Conservation (phyloP, 2,329 filamentous ascomycete genomes). For the Trichoderma lentiforme region DNA sequence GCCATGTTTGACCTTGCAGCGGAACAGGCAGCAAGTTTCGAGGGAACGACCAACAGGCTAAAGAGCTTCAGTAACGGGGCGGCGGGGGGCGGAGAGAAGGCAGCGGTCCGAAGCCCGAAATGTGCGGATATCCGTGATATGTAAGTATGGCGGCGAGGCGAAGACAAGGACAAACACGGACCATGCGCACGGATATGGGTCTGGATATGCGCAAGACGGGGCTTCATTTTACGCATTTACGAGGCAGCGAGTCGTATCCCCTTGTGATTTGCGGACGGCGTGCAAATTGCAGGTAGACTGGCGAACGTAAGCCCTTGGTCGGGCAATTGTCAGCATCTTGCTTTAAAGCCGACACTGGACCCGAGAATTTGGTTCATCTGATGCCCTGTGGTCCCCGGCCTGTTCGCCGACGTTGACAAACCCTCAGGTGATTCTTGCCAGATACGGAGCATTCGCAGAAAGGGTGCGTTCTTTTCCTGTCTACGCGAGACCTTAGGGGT, state of each 20-base stretch:
- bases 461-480: background rate
- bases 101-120: background rate
- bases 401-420: background rate
- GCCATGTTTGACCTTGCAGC: background rate
- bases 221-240: background rate
- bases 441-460: background rate
- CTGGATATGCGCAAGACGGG: slow-evolving; percentile 1
- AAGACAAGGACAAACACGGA: background rate
- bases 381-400: background rate
- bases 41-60: slow-evolving; percentile 25
- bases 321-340: slow-evolving; percentile 16
- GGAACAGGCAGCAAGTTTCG: slow-evolving; percentile 12
- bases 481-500: background rate
- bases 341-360: slow-evolving; percentile 9
- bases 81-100: background rate
- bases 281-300: background rate
- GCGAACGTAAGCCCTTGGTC: slow-evolving; percentile 1
- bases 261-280: background rate
- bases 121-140: background rate
- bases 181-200: background rate
- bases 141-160: background rate
- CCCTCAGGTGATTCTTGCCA: slow-evolving; percentile 1
- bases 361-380: slow-evolving; percentile 14
- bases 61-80: background rate
- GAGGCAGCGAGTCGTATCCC: background rate